Conservation (phyloP, 1,284 basidiomycete species). For the Irpex lacteus region DNA sequence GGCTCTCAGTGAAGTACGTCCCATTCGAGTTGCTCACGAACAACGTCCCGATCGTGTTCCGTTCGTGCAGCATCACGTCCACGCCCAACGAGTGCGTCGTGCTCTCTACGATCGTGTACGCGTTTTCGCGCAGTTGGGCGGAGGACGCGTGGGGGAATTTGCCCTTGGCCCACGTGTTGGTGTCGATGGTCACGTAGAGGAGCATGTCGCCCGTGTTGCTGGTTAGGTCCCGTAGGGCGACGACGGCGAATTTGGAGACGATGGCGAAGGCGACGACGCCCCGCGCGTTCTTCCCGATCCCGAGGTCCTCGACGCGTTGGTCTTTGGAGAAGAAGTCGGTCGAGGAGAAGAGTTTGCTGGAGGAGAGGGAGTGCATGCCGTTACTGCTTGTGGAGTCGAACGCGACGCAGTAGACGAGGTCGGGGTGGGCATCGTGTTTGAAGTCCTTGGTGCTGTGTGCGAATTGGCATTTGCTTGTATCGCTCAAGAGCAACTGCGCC, state of each 20-base stretch:
- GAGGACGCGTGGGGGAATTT: constrained; percentile 85
- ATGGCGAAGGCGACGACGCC: constrained; percentile 89
- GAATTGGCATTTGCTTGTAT: constrained; percentile 80
- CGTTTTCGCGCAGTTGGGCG: constrained; percentile 80
- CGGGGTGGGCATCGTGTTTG: constrained; percentile 66
- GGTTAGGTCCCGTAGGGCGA: constrained; percentile 72
- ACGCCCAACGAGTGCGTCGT: constrained; percentile 92
- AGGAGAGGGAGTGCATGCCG: constrained; percentile 52
- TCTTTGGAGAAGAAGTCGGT: constrained; percentile 78
- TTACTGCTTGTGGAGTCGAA: constrained; percentile 61
- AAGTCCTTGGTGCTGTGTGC: constrained; percentile 82
- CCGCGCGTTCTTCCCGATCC: constrained; percentile 78
- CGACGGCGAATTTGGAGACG: constrained; percentile 87
- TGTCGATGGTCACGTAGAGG: constrained; percentile 83
- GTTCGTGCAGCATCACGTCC: constrained; percentile 83
- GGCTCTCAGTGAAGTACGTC: constrained; percentile 90
- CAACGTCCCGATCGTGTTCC: constrained; percentile 78
- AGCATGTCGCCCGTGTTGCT: constrained; percentile 68
- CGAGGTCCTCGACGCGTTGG: constrained; percentile 73
- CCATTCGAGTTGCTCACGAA: constrained; percentile 96
- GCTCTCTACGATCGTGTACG: constrained; percentile 94
- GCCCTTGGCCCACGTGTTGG: constrained; percentile 77
- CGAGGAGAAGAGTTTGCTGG: constrained; percentile 77
- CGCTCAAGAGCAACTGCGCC: constrained; percentile 56
- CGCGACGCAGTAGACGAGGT: constrained; percentile 85